Conservation (phyloP, 768 basidiomycete species). For the Pleurotus pulmonarius region DNA sequence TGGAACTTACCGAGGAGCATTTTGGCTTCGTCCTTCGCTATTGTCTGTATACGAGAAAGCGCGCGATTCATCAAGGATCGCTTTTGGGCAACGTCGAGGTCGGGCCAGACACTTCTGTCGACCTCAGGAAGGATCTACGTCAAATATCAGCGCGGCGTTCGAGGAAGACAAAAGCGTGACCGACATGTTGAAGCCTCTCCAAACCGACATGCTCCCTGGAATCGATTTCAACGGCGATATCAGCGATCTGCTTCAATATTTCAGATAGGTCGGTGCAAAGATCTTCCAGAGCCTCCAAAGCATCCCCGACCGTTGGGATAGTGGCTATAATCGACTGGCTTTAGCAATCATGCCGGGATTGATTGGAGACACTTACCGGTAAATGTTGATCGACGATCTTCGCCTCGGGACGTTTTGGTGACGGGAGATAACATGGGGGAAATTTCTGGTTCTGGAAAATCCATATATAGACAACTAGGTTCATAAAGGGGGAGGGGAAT, state of each 20-base stretch:
- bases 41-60: slow-evolving; percentile 42
- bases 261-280: slow-evolving; percentile 59
- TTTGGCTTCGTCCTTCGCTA: slow-evolving; percentile 42
- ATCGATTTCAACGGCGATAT: slow-evolving; percentile 66
- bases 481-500: not conserved
- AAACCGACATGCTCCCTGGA: slow-evolving; percentile 68
- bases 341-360: not conserved
- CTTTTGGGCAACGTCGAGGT: slow-evolving; percentile 67
- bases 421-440: slow-evolving; percentile 68
- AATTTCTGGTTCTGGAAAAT: slow-evolving; percentile 61
- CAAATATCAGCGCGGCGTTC: not conserved
- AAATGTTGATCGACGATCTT: slow-evolving; percentile 55
- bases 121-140: slow-evolving; percentile 31
- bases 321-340: slow-evolving; percentile 42
- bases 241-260: slow-evolving; percentile 61
- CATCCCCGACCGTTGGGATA: slow-evolving; percentile 73
- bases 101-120: slow-evolving; percentile 55
- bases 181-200: slow-evolving; percentile 71
- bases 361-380: slow-evolving; percentile 38
- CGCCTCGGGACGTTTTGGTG: slow-evolving; percentile 50
- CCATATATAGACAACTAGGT: not conserved
- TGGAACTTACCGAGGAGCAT: slow-evolving; percentile 49
- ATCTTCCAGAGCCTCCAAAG: slow-evolving; percentile 61
- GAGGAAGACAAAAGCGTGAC: slow-evolving; percentile 9
- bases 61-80: slow-evolving; percentile 61